A percentile compares a stretch with the other conserved stretches of the same genome.
Conservation (phyloP, 2,329 filamentous ascomycete species). For the Cordyceps javanica region DNA sequence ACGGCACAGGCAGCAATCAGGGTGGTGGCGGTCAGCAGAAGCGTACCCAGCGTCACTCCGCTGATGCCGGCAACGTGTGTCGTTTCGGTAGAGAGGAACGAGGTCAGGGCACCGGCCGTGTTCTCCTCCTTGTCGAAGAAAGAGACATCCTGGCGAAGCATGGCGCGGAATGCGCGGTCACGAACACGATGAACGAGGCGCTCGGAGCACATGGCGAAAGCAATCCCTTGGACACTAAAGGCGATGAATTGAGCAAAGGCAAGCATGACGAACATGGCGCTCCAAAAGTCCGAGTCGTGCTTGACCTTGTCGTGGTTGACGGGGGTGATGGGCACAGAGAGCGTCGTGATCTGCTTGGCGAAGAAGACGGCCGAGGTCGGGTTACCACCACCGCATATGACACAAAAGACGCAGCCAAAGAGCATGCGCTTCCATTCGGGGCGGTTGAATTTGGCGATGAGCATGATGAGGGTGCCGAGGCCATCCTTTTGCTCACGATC, state of each 20-base stretch:
- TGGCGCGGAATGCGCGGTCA: constrained; percentile 73
- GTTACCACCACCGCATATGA: constrained; percentile 76
- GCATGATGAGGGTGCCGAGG: constrained; percentile 68
- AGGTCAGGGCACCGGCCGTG: constrained; percentile 79
- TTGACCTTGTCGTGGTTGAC: constrained; percentile 51
- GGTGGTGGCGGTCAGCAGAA: constrained; percentile 75
- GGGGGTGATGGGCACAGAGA: constrained; percentile 49
- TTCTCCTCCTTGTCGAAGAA: constrained; percentile 92
- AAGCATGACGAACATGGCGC: constrained; percentile 81
- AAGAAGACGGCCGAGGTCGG: constrained; percentile 71
- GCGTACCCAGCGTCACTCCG: constrained; percentile 79
- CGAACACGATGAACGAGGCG: constrained; percentile 76
- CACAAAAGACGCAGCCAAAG: constrained; percentile 64
- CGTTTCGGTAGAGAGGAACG: constrained; percentile 82
- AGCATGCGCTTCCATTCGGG: constrained; percentile 67
- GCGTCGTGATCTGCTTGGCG: constrained; percentile 73
- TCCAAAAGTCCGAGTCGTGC: constrained; percentile 76
- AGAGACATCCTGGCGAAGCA: constrained; percentile 86
- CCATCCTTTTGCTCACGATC: constrained; percentile 54
- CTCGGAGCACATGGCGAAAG: constrained; percentile 84
- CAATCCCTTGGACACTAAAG: constrained; percentile 61
- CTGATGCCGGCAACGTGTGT: constrained; percentile 84
- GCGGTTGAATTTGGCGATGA: constrained; percentile 75
- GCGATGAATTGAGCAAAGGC: constrained; percentile 66
- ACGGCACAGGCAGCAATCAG: constrained; percentile 67